Percentiles rank a stretch among this genome's conserved stretches.
Conservation (phyloP, 1,284 basidiomycete species). For the Pseudozyma flocculosa region DNA sequence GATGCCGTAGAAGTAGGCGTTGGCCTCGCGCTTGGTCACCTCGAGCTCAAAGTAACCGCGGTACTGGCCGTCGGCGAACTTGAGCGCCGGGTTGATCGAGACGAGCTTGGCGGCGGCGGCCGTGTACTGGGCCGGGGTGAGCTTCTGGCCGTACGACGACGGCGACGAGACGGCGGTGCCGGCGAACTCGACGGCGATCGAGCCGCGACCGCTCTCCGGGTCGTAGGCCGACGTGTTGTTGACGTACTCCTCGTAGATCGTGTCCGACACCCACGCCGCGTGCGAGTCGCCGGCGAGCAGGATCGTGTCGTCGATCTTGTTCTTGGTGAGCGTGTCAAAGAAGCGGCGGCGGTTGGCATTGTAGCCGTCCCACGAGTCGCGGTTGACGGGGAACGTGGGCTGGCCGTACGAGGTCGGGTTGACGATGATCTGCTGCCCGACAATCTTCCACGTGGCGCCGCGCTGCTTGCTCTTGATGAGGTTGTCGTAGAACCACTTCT, state of each 20-base stretch:
- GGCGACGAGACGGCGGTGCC: conserved; percentile 68
- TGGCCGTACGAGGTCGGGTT: too few species aligned
- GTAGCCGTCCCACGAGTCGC: conserved; percentile 60
- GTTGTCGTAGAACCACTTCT: too few species aligned
- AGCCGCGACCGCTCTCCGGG: conserved; percentile 64
- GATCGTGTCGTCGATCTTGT: conserved; percentile 63
- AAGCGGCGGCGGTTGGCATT: conserved; percentile 66
- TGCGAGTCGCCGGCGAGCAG: conserved; percentile 68
- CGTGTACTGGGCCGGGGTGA: conserved; percentile 62
- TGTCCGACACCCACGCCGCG: conserved; percentile 62
- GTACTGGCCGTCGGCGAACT: conserved; percentile 69
- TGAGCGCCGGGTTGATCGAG: conserved; percentile 63
- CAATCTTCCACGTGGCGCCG: too few species aligned
- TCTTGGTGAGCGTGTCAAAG: conserved; percentile 63
- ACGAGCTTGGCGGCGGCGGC: conserved; percentile 58
- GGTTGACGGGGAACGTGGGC: too few species aligned
- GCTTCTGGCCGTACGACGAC: conserved; percentile 63
- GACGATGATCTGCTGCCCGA: too few species aligned
- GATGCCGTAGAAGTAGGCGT: conserved; percentile 68
- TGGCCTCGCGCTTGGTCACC: conserved; percentile 51
- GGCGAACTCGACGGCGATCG: conserved; percentile 68
- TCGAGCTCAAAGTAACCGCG: conserved; percentile 64
- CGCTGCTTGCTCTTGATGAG: too few species aligned
- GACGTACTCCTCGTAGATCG: conserved; percentile 29
- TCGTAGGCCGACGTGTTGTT: conserved; percentile 61